Evolutionary conservation across 2,329 filamentous ascomycete genomes (phyloP).

Genomic region (Coccinonectria pachysandricola): DNA sequence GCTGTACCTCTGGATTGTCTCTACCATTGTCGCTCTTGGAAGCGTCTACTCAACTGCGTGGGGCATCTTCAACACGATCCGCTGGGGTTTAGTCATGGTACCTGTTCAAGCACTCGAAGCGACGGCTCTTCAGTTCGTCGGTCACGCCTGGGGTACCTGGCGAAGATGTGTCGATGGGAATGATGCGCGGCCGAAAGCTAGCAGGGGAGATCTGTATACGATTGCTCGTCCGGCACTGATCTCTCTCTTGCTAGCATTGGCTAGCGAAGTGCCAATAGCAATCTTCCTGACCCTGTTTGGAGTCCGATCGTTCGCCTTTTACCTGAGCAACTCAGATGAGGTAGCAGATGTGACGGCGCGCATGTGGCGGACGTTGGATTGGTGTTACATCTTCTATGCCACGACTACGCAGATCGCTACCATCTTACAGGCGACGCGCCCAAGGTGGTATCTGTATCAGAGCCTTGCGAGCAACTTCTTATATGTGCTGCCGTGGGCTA

Average conservation of each 20-base stretch:
- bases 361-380: constrained; percentile 55
- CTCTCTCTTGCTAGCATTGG: constrained; percentile 42
- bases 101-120: constrained; percentile 58
- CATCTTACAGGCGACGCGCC: constrained; percentile 52
- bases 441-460: constrained; percentile 59
- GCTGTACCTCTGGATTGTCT: constrained; percentile 61
- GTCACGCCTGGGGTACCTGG: constrained; percentile 53
- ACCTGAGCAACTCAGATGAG: constrained; percentile 43
- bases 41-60: constrained; percentile 59
- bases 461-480: constrained; percentile 55
- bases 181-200: constrained; percentile 9
- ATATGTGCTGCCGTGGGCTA: constrained; percentile 62
- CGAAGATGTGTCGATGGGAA: constrained; percentile 19
- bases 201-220: constrained; percentile 9
- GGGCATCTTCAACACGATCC: constrained; percentile 64
- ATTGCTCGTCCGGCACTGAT: constrained; percentile 43
- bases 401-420: constrained; percentile 54
- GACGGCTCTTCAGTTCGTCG: constrained; percentile 53
- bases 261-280: constrained; percentile 51
- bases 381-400: constrained; percentile 63
- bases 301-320: constrained; percentile 49
- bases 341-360: constrained; percentile 51
- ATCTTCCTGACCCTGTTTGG: constrained; percentile 52
- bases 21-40: constrained; percentile 52
- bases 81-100: constrained; percentile 67